Percentiles rank a stretch among this genome's conserved stretches.
phyloP scores from a whole-genome alignment of 1,284 basidiomycete species.

The Coniferiporia weirii region DNA sequence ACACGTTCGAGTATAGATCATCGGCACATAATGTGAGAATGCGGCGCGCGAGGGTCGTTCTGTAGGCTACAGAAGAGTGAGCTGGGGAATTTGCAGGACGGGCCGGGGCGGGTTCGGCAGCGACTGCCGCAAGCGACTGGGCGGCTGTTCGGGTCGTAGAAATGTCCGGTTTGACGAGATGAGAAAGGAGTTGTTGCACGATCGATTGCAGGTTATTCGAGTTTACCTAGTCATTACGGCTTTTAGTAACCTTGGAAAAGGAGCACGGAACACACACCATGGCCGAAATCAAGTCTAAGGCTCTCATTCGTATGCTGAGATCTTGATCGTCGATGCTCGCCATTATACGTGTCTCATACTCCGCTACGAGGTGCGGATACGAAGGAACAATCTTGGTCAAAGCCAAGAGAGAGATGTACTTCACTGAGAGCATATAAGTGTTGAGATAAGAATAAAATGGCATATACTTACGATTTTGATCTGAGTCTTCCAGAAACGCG shows the following conservation, averaged over 20 bases:
- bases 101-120: conserved; percentile 33
- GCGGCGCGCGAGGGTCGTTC: conserved; percentile 72
- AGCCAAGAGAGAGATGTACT: conserved; percentile 94
- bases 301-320: conserved; percentile 92
- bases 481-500: conserved; percentile 84
- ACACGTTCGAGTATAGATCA: conserved; percentile 82
- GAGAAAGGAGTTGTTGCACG: conserved; percentile 81
- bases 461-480: conserved; percentile 79
- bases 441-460: not conserved
- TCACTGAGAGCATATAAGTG: conserved; percentile 49
- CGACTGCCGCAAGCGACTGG: conserved; percentile 53
- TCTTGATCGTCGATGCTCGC: conserved; percentile 90
- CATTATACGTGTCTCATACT: conserved; percentile 91
- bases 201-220: conserved; percentile 82
- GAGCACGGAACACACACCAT: conserved; percentile 58
- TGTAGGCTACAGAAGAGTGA: conserved; percentile 71
- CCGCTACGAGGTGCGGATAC: conserved; percentile 86
- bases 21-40: conserved; percentile 81
- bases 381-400: conserved; percentile 94
- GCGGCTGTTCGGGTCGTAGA: conserved; percentile 51
- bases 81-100: conserved; percentile 36
- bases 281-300: conserved; percentile 88
- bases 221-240: conserved; percentile 54
- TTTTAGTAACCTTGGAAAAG: conserved; percentile 1
- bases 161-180: conserved; percentile 68